Conservation (phyloP, 352 stramenopile genomes). For the Phytopythium ostracodes region DNA sequence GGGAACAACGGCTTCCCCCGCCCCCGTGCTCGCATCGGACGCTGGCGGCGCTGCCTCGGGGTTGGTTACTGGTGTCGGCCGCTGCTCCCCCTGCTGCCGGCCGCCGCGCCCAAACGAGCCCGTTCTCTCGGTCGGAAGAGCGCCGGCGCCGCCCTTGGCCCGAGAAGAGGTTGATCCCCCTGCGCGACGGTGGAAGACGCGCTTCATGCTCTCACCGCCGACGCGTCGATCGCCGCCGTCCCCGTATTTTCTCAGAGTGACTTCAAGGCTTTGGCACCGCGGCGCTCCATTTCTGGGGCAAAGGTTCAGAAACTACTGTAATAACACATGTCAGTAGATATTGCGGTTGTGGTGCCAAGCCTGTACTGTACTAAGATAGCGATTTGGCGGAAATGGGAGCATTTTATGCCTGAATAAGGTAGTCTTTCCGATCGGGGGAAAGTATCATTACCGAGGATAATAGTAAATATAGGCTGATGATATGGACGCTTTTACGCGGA, state of each 20-base stretch:
- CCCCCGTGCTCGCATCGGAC: not conserved
- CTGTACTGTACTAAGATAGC: not conserved
- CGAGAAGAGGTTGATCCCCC: not conserved
- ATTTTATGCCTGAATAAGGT: not conserved
- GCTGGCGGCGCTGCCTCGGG: not conserved
- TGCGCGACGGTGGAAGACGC: conserved; percentile 39
- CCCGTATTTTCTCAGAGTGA: not conserved
- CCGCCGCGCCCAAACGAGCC: not conserved
- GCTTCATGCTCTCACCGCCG: conserved; percentile 32
- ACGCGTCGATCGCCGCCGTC: not conserved
- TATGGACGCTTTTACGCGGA: not conserved
- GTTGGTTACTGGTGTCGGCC: no score
- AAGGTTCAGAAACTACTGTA: not conserved
- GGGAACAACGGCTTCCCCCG: not conserved
- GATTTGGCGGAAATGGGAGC: not conserved
- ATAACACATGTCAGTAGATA: not conserved
- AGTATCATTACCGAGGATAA: not conserved
- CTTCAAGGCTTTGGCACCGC: conserved; percentile 1
- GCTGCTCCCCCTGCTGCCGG: not conserved
- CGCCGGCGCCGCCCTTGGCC: conserved; percentile 8
- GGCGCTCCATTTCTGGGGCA: no score
- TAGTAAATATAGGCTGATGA: no score
- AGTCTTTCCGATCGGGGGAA: not conserved
- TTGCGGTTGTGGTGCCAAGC: no score
- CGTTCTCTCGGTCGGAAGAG: conserved; percentile 11